phyloP scores from a whole-genome alignment of 2,329 filamentous ascomycete species.

The Venturia pyrina region DNA sequence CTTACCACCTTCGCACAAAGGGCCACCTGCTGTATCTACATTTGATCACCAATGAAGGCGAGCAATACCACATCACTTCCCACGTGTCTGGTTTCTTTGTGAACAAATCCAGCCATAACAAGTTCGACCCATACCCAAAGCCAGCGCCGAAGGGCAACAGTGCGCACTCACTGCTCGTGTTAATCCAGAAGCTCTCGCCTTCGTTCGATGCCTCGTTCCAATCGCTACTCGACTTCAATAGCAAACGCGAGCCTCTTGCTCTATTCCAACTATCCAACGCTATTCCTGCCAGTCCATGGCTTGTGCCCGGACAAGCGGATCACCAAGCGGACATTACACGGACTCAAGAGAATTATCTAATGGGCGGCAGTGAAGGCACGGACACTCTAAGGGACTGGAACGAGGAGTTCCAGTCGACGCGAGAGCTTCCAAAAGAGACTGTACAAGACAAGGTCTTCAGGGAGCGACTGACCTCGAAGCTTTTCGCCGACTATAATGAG shows the following conservation, averaged over 20 bases:
- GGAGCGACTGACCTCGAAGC: constrained; percentile 84
- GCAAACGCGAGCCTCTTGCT: constrained; percentile 74
- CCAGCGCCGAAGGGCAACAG: constrained; percentile 65
- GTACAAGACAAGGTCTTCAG: constrained; percentile 95
- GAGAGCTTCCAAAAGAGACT: constrained; percentile 84
- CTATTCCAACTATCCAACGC: constrained; percentile 95
- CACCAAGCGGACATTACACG: constrained; percentile 80
- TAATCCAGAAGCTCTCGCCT: constrained; percentile 70
- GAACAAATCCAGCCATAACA: constrained; percentile 90
- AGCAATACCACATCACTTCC: constrained; percentile 86
- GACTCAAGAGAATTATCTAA: constrained; percentile 84
- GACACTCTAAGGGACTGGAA: constrained; percentile 98
- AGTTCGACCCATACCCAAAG: constrained; percentile 84
- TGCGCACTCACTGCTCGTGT: constrained; percentile 75
- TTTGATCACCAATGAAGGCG: constrained; percentile 84
- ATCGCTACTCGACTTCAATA: constrained; percentile 74
- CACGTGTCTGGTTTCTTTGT: constrained; percentile 94
- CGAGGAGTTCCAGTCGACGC: constrained; percentile 94
- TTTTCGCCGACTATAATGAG: constrained; percentile 96
- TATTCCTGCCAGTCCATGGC: constrained; percentile 84
- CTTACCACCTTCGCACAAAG: constrained; percentile 79
- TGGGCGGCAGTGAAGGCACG: constrained; percentile 83
- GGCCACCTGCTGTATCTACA: constrained; percentile 88
- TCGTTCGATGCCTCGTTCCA: constrained; percentile 71
- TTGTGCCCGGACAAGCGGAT: constrained; percentile 56